These are phyloP conservation scores for Blastomyces parvus DNA, from an alignment of 2,329 filamentous ascomycete species.

Conservation along the genomic window DNA sequence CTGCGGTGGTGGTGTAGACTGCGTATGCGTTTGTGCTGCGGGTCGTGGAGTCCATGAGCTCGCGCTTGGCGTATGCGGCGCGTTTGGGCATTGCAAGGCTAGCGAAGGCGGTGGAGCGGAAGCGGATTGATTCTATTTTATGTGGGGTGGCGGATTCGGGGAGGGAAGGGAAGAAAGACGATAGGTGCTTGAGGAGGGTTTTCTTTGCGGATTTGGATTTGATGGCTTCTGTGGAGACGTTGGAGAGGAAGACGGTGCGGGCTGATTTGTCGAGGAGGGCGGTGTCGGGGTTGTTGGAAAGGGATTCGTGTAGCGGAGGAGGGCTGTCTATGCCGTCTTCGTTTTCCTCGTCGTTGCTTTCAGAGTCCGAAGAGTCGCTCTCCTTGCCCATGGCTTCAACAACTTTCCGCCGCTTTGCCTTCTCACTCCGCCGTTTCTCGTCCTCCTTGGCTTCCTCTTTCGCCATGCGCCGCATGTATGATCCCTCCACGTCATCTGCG, in stretches of 20 bases:
- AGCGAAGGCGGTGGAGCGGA: slow-evolving; percentile 84
- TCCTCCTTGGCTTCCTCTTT: slow-evolving; percentile 35
- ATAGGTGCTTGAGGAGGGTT: slow-evolving; percentile 63
- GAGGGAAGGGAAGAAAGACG: slow-evolving; percentile 57
- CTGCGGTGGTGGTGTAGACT: slow-evolving; percentile 68
- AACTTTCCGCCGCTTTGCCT: slow-evolving; percentile 32
- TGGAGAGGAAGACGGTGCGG: slow-evolving; percentile 86
- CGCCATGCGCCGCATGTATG: slow-evolving; percentile 37
- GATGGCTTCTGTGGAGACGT: slow-evolving; percentile 76
- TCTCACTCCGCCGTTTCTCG: slow-evolving; percentile 26
- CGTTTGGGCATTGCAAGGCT: slow-evolving; percentile 70
- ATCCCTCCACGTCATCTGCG: slow-evolving; percentile 38
- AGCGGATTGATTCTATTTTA: slow-evolving; percentile 83
- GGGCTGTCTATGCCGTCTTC: slow-evolving; percentile 30
- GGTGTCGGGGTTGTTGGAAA: slow-evolving; percentile 27
- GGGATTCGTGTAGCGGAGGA: slow-evolving; percentile 32
- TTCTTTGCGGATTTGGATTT: slow-evolving; percentile 74
- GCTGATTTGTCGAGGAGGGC: slow-evolving; percentile 70
- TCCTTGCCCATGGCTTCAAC: slow-evolving; percentile 30
- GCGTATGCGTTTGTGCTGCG: slow-evolving; percentile 91
- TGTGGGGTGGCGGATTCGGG: slow-evolving; percentile 46
- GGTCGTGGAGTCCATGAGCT: slow-evolving; percentile 82
- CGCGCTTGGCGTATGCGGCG: slow-evolving; percentile 85
- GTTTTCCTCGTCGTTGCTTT: slow-evolving; percentile 20
- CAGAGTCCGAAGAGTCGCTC: slow-evolving; percentile 16